These are phyloP conservation scores for Yarrowia osloensis DNA, from an alignment of 805 yeast species.

Conservation along the genomic window DNA sequence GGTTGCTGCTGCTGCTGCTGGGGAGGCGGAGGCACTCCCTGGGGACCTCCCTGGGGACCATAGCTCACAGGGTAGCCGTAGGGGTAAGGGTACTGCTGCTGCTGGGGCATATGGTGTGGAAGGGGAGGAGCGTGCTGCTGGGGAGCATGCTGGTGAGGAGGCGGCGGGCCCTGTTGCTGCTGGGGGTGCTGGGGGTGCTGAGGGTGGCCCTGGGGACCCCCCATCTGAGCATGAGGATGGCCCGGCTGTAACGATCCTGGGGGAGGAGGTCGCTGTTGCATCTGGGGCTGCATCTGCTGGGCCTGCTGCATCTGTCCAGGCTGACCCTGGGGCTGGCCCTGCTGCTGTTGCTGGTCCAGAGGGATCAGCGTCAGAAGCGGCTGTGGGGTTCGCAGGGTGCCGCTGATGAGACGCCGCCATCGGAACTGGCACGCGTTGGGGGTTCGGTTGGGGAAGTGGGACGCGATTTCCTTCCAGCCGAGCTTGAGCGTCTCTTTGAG, in stretches of 20 bases:
- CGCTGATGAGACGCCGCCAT: slow-evolving; percentile 70
- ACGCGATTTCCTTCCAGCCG: slow-evolving; percentile 88
- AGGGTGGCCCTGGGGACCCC: slow-evolving; percentile 25
- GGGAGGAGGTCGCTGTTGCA: slow-evolving; percentile 26
- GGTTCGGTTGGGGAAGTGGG: slow-evolving; percentile 75
- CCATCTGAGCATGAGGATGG: background rate
- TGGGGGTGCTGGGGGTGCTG: slow-evolving; percentile 29
- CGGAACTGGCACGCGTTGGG: slow-evolving; percentile 89
- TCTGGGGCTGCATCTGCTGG: background rate
- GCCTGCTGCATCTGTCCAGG: slow-evolving; percentile 32
- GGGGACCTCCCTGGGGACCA: background rate
- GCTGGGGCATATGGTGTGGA: slow-evolving; percentile 33
- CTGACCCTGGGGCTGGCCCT: slow-evolving; percentile 3
- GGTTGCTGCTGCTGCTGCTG: background rate
- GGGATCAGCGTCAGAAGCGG: slow-evolving; percentile 26
- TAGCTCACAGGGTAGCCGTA: background rate
- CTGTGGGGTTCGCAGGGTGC: slow-evolving; percentile 43
- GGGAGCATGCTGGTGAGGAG: background rate
- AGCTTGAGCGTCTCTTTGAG: slow-evolving; percentile 79
- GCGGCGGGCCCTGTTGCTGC: background rate
- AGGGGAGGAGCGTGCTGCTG: background rate
- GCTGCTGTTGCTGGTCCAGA: slow-evolving; percentile 18
- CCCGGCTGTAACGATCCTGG: slow-evolving; percentile 31
- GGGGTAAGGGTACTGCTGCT: slow-evolving; percentile 24
- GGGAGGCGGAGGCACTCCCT: background rate